Conservation (phyloP, 116 monocot species). For the Dioscorea cayenensis region DNA sequence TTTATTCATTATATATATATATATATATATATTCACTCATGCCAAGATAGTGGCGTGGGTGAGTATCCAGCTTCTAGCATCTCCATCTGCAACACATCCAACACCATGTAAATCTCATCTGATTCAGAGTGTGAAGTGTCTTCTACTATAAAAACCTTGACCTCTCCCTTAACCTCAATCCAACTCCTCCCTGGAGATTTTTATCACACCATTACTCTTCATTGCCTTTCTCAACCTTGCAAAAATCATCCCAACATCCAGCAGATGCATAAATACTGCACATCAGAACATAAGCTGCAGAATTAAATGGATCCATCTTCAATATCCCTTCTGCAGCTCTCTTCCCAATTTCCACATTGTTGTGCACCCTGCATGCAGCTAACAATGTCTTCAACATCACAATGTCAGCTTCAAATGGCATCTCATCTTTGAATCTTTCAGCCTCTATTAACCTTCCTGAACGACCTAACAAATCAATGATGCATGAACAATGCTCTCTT, state of each 20-base stretch:
- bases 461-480: slow-evolving; percentile 64
- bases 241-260: slow-evolving; percentile 62
- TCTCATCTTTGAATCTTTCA: slow-evolving; percentile 33
- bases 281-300: slow-evolving; percentile 48
- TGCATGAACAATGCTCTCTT: slow-evolving; percentile 69
- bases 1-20: too few relatives aligned
- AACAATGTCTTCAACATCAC: slow-evolving; percentile 62
- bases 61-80: slow-evolving; percentile 14
- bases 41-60: neutral
- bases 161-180: slow-evolving; percentile 50
- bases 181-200: slow-evolving; percentile 67
- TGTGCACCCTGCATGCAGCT: slow-evolving; percentile 39
- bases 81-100: slow-evolving; percentile 4
- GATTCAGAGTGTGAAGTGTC: slow-evolving; percentile 29
- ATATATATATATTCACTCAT: neutral
- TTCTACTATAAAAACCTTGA: slow-evolving; percentile 46
- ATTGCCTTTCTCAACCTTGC: slow-evolving; percentile 43
- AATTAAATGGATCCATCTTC: slow-evolving; percentile 45
- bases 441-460: slow-evolving; percentile 51
- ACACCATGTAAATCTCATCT: slow-evolving; percentile 9
- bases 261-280: slow-evolving; percentile 54
- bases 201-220: slow-evolving; percentile 38
- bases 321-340: slow-evolving; percentile 49
- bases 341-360: slow-evolving; percentile 49
- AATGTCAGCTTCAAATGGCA: slow-evolving; percentile 55